Conservation (phyloP, 805 yeast species). For the Pichia pseudocactophila region DNA sequence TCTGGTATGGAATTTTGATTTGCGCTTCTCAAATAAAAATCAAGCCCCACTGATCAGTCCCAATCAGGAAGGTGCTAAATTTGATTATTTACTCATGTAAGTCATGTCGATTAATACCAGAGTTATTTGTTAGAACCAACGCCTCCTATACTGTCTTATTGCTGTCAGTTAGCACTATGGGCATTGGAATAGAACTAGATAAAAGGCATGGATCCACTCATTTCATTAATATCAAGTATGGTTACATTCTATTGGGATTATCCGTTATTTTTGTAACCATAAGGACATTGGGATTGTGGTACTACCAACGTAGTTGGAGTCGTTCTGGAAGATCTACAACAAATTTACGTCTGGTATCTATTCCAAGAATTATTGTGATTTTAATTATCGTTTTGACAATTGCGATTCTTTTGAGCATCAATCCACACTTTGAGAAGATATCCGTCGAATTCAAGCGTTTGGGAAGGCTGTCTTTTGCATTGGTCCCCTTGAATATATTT, state of each 20-base stretch:
- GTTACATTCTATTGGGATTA: constrained; percentile 40
- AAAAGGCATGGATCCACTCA: constrained; percentile 48
- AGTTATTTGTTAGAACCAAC: too few species aligned
- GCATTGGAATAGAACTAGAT: constrained; percentile 1
- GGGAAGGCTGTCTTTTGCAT: constrained; percentile 53
- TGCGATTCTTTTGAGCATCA: constrained; percentile 11
- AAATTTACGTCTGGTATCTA: constrained; percentile 23
- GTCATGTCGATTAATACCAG: too few species aligned
- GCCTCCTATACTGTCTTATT: too few species aligned
- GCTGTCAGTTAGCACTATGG: not conserved
- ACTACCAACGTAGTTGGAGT: constrained; percentile 30
- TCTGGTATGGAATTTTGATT: too few species aligned
- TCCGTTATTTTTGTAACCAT: constrained; percentile 33
- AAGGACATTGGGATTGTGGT: constrained; percentile 27
- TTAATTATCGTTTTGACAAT: not conserved
- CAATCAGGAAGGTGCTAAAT: too few species aligned
- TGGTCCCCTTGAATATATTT: constrained; percentile 50
- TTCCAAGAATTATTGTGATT: constrained; percentile 7
- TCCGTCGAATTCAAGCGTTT: constrained; percentile 40
- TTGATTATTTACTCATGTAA: too few species aligned
- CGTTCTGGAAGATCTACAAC: constrained; percentile 32
- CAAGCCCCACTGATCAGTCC: too few species aligned
- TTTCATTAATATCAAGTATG: constrained; percentile 50
- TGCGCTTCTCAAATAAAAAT: too few species aligned
- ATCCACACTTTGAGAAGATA: constrained; percentile 27